Evolutionary conservation across 495 filamentous ascomycete genomes (phyloP).

Genomic region (Copromyces sp.): DNA sequence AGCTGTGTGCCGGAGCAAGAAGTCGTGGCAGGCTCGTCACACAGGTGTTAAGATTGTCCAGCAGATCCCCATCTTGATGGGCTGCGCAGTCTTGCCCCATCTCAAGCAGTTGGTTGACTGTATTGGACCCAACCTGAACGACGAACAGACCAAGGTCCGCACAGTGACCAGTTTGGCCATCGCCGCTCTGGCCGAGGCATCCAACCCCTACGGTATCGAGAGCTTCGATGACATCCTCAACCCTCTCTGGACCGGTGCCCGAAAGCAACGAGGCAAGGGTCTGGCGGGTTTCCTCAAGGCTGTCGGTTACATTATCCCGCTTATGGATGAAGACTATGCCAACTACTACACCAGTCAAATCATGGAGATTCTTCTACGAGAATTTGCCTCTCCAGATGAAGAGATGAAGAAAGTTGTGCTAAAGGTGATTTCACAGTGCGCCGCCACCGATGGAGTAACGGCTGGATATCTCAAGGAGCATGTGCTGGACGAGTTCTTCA

Average conservation of each 20-base stretch:
- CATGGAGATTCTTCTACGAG: conserved; percentile 94
- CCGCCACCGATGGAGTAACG: conserved; percentile 89
- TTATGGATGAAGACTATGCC: conserved; percentile 99
- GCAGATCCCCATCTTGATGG: conserved; percentile 99
- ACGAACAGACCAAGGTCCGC: conserved; percentile 95
- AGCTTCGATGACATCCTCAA: conserved; percentile 97
- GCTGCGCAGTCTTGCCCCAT: conserved; percentile 92
- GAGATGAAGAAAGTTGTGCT: conserved; percentile 99
- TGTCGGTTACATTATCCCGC: conserved; percentile 93
- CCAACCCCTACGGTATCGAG: conserved; percentile 98
- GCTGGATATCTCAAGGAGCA: conserved; percentile 89
- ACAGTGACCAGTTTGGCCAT: conserved; percentile 94
- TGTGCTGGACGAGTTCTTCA: conserved; percentile 93
- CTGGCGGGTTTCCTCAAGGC: conserved; percentile 94
- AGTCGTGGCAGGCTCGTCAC: conserved; percentile 97
- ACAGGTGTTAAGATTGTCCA: conserved; percentile 99
- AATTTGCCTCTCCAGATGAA: conserved; percentile 93
- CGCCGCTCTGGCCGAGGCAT: conserved; percentile 90
- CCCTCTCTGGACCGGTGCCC: conserved; percentile 89
- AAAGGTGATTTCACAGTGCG: conserved; percentile 96
- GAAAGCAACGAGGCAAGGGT: conserved; percentile 94
- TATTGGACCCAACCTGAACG: conserved; percentile 89
- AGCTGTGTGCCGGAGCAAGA: conserved; percentile 93
- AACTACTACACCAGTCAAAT: conserved; percentile 99
- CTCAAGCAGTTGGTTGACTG: conserved; percentile 94